Conservation (phyloP, 495 filamentous ascomycete species). For the Clavariopsis aquatica region DNA sequence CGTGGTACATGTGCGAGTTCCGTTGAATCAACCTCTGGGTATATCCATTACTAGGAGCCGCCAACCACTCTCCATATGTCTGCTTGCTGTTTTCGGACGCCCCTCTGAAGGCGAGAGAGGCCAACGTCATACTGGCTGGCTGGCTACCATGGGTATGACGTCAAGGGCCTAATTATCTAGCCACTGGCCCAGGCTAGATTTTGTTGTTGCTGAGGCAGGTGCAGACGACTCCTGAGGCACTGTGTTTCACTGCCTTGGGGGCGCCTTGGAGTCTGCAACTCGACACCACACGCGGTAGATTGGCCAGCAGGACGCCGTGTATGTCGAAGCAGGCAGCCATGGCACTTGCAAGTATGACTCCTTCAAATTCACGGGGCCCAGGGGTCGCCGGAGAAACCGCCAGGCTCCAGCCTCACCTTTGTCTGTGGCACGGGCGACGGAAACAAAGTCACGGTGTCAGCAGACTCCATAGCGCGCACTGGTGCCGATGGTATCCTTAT, state of each 20-base stretch:
- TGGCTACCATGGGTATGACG: not conserved
- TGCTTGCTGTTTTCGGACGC: no score
- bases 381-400: not conserved
- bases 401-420: slow-evolving; percentile 13
- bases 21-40: no score
- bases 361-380: not conserved
- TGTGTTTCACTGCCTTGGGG: not conserved
- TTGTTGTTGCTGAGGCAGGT: no score
- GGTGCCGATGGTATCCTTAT: slow-evolving; percentile 7
- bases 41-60: no score
- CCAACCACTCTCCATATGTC: no score
- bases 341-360: not conserved
- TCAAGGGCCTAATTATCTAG: no score
- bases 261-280: not conserved
- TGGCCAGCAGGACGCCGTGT: not conserved
- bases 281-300: not conserved
- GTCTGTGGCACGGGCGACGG: not conserved
- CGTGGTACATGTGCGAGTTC: no score
- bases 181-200: no score
- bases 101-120: no score
- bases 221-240: not conserved
- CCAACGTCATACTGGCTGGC: no score
- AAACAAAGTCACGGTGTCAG: slow-evolving; percentile 12
- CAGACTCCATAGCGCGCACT: slow-evolving; percentile 4
- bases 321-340: not conserved